Percentiles rank a stretch among this genome's conserved stretches.
Evolutionary conservation across 164 flowering plant genomes (phyloP).

Genomic region (Echeveria elegans): DNA sequence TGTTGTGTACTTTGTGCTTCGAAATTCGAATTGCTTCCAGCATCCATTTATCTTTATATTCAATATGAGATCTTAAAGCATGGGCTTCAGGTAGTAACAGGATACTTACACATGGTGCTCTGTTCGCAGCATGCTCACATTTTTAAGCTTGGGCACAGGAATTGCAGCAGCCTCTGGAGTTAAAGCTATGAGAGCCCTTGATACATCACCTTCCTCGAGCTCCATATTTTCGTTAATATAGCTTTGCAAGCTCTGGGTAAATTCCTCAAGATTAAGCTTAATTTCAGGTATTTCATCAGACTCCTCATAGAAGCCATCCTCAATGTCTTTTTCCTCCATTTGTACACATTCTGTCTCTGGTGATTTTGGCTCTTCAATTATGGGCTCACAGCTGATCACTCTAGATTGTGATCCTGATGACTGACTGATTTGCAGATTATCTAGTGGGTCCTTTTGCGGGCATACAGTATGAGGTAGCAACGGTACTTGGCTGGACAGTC

Average conservation of each 20-base stretch:
- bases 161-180: slow-evolving; percentile 36
- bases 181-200: slow-evolving; percentile 49
- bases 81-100: too few relatives aligned
- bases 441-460: slow-evolving; percentile 12
- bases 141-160: slow-evolving; percentile 38
- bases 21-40: too few relatives aligned
- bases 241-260: slow-evolving; percentile 55
- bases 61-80: too few relatives aligned
- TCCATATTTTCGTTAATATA: slow-evolving; percentile 56
- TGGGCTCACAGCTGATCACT: slow-evolving; percentile 26
- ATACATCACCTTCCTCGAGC: slow-evolving; percentile 63
- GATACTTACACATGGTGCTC: slow-evolving; percentile 51
- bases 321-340: slow-evolving; percentile 46
- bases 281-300: slow-evolving; percentile 86
- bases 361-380: slow-evolving; percentile 68
- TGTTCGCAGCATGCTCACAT: slow-evolving; percentile 38
- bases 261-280: slow-evolving; percentile 57
- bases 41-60: too few relatives aligned
- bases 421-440: slow-evolving; percentile 12
- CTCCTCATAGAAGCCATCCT: slow-evolving; percentile 54
- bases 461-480: slow-evolving; percentile 28
- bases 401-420: slow-evolving; percentile 12
- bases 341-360: slow-evolving; percentile 61
- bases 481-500: slow-evolving; percentile 4
- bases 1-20: too few relatives aligned